Percentiles rank a stretch among this genome's conserved stretches.
phyloP scores from a whole-genome alignment of 257 asterid species.

The Solanum clarkiae region DNA sequence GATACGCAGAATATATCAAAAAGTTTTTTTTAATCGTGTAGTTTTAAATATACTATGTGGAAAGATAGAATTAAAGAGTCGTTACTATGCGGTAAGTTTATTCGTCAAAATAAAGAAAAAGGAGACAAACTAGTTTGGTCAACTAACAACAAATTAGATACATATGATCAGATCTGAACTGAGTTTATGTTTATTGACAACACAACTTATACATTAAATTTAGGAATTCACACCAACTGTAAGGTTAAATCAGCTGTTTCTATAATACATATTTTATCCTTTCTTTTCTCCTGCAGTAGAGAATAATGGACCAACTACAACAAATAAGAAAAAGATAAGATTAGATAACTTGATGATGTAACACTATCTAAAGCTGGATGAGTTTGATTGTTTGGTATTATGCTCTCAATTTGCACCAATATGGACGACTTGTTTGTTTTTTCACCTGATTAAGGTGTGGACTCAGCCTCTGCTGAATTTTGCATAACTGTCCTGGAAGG shows the following conservation, averaged over 20 bases:
- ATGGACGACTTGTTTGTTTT: conserved; percentile 39
- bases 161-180: background rate
- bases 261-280: background rate
- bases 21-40: background rate
- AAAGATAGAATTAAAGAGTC: too few species aligned
- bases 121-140: background rate
- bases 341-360: background rate
- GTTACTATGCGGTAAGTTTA: too few species aligned
- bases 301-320: background rate
- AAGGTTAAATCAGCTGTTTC: background rate
- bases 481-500: conserved; percentile 32
- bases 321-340: background rate
- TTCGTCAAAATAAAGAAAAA: too few species aligned
- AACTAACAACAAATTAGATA: background rate
- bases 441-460: conserved; percentile 43
- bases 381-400: background rate
- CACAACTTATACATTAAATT: background rate
- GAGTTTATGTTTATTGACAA: background rate
- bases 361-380: background rate
- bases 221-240: background rate
- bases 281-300: background rate
- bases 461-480: conserved; percentile 18
- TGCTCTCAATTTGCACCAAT: conserved; percentile 42
- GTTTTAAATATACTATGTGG: background rate
- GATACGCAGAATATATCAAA: background rate